Evolutionary conservation across 2,329 filamentous ascomycete genomes (phyloP), one percentile per base, ranked within the genome.

Genomic region (Penicillium sp.): DNA sequence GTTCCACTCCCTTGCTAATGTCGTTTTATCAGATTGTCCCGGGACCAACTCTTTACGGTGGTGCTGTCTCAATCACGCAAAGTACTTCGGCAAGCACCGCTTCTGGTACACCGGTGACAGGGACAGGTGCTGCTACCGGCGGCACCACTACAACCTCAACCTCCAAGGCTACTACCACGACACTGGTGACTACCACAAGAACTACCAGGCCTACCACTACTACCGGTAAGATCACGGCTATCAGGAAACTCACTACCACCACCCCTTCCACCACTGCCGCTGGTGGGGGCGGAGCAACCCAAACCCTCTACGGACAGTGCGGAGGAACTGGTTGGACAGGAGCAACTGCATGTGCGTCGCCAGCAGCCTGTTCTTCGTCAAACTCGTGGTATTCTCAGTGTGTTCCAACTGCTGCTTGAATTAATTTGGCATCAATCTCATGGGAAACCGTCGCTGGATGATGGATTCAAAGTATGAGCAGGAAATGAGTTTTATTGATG

Each of bases 21-120:
- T 21, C 8, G 9, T 0, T 29, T 19, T 10, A 4, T 42, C 42
- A 57, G 54, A 8, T 68, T 31, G 79, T 82, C 21, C 82, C 81
- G 3, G 82, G 82, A n/a, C 81, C 82, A 17, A 62, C 62, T 8
- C 31, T 59, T n/a, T 64, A 61, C 45, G 62, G 59, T 27, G 61
- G 64, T 27, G 62, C 62, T 4, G 57, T 66, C 10, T 63, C 62
- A 17, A 55, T 66, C n/a, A 52, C 42, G 0, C 64, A 66, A 27
- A 17, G 57, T 4, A 52, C 59, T 3, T 66, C 62, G 4, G 53
- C 36, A 42, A 59, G 62, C n/a, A 65, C 64, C 10, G 61, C 62
- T 13, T 53, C 62, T 4, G 61, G 64, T 12, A 65, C 61, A 4
- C 50, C 62, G 2, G 27, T 53, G 3, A 62, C 61, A 6, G 64